phyloP scores from a whole-genome alignment of 2,329 filamentous ascomycete species.

The Alternaria angustiovoidea region DNA sequence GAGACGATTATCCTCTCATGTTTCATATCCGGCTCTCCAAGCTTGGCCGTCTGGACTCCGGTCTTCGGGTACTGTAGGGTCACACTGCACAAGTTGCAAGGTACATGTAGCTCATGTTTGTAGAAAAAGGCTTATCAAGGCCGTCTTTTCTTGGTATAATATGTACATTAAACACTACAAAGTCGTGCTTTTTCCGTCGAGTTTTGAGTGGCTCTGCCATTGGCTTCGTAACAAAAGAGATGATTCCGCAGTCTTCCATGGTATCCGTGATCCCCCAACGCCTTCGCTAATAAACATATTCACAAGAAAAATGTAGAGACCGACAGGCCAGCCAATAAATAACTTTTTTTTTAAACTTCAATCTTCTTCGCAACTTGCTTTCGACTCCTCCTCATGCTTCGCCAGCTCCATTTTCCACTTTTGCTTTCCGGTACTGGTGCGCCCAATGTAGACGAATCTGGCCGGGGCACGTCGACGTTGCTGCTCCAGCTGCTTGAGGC shows the following conservation, averaged over 20 bases:
- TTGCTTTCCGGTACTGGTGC: conserved; percentile 21
- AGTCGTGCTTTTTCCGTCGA: not conserved
- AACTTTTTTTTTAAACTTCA: not conserved
- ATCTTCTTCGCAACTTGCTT: conserved; percentile 9
- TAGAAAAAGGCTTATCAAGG: conserved; percentile 1
- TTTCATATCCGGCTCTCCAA: conserved; percentile 15
- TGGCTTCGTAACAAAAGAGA: conserved; percentile 24
- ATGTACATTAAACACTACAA: conserved; percentile 17
- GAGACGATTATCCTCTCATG: not conserved
- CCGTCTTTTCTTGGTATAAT: not conserved
- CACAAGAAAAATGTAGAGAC: conserved; percentile 12
- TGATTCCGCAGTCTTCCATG: conserved; percentile 8
- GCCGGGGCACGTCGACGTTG: conserved; percentile 34
- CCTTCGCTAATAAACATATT: conserved; percentile 28
- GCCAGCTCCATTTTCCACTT: conserved; percentile 33
- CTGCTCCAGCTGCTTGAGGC: conserved; percentile 19
- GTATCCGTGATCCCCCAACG: conserved; percentile 18
- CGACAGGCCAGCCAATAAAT: conserved; percentile 5
- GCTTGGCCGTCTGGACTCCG: conserved; percentile 1
- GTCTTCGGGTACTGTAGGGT: not conserved
- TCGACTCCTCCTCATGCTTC: conserved; percentile 30
- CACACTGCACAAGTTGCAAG: not conserved
- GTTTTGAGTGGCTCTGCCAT: conserved; percentile 1
- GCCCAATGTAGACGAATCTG: conserved; percentile 46
- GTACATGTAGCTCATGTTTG: not conserved